Conservation (phyloP, 352 stramenopile species). For the Globisporangium acanthophoron region DNA sequence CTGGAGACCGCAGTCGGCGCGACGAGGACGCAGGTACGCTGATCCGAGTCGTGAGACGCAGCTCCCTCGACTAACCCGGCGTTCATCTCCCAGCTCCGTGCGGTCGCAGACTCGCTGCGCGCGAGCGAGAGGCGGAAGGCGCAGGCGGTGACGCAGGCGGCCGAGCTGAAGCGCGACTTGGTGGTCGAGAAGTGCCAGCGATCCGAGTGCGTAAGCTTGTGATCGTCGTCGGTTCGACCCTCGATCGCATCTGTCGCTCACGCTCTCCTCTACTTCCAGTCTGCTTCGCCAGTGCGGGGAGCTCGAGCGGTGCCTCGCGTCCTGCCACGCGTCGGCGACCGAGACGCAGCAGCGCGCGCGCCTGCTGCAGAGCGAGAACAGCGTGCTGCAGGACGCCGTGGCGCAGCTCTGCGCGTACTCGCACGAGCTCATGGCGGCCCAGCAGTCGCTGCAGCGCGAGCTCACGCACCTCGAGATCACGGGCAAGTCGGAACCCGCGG, state of each 20-base stretch:
- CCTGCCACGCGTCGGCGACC: conserved; percentile 26
- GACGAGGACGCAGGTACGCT: conserved; percentile 33
- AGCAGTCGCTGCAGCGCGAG: conserved; percentile 39
- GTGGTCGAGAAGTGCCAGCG: conserved; percentile 54
- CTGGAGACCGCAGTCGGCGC: conserved; percentile 32
- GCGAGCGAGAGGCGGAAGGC: conserved; percentile 37
- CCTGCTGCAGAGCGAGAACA: conserved; percentile 44
- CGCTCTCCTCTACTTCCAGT: conserved; percentile 13
- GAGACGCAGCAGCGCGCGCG: conserved; percentile 30
- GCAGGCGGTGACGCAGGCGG: conserved; percentile 23
- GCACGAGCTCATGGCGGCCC: conserved; percentile 34
- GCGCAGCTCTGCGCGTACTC: conserved; percentile 51
- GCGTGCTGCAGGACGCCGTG: conserved; percentile 37
- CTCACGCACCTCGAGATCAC: conserved; percentile 46
- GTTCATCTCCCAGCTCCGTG: background rate
- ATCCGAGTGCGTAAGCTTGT: conserved; percentile 30
- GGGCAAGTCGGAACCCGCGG: conserved; percentile 24
- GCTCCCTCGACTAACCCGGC: background rate
- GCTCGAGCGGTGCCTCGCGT: conserved; percentile 43
- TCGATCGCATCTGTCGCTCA: background rate
- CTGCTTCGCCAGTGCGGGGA: conserved; percentile 44
- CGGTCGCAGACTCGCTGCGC: conserved; percentile 26
- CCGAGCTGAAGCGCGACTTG: conserved; percentile 41
- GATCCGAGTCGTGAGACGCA: background rate
- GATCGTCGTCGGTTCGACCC: background rate